Conservation (phyloP, 2,329 filamentous ascomycete species). For the Ascochyta fabae region DNA sequence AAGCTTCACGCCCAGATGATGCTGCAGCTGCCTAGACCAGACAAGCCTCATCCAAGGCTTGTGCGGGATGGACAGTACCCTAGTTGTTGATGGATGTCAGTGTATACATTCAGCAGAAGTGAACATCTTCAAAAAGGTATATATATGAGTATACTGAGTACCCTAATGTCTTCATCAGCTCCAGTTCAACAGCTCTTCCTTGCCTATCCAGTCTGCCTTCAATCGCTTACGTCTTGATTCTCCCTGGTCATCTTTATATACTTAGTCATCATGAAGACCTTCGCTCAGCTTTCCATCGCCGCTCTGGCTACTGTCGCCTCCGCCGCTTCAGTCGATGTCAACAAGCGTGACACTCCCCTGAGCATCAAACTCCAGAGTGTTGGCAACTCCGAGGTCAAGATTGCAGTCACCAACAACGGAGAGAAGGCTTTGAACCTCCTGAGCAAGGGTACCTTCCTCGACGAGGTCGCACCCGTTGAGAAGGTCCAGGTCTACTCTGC, state of each 20-base stretch:
- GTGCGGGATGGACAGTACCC: constrained; percentile 14
- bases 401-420: constrained; percentile 62
- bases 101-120: background rate
- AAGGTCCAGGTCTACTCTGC: constrained; percentile 60
- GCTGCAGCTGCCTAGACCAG: constrained; percentile 32
- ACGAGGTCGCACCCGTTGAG: constrained; percentile 57
- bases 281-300: constrained; percentile 35
- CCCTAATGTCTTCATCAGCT: constrained; percentile 22
- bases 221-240: constrained; percentile 9
- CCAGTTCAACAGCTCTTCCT: constrained; percentile 28
- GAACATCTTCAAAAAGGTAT: constrained; percentile 21
- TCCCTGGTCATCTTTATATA: constrained; percentile 14
- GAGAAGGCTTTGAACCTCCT: constrained; percentile 58
- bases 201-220: constrained; percentile 13
- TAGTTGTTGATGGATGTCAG: background rate
- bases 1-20: constrained; percentile 28
- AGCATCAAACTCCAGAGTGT: constrained; percentile 54
- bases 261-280: constrained; percentile 35
- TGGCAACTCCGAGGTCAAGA: constrained; percentile 62
- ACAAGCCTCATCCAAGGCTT: constrained; percentile 29
- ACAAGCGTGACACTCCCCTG: constrained; percentile 46
- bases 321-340: constrained; percentile 36
- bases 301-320: constrained; percentile 37
- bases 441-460: constrained; percentile 62
- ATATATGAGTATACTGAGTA: constrained; percentile 24